Conservation (phyloP, 2,329 filamentous ascomycete genomes). For the Annulohypoxylon truncatum region DNA sequence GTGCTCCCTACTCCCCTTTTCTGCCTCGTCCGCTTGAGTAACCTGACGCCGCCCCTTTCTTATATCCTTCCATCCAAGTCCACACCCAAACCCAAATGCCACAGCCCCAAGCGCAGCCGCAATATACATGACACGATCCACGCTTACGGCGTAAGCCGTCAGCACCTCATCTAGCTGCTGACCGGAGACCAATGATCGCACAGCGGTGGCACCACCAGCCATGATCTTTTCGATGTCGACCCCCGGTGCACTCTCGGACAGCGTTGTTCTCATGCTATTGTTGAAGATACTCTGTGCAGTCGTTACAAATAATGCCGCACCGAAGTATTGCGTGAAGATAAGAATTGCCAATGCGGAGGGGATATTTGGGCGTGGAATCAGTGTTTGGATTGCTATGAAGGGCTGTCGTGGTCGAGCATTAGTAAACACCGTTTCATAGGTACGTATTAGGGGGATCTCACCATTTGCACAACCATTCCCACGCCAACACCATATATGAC, state of each 20-base stretch:
- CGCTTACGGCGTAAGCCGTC: background rate
- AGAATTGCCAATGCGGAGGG: slow-evolving; percentile 13
- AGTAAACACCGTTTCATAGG: background rate
- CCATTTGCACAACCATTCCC: slow-evolving; percentile 21
- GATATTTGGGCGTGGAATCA: background rate
- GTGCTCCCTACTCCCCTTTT: background rate
- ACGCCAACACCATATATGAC: slow-evolving; percentile 11
- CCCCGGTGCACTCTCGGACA: background rate
- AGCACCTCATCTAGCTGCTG: background rate
- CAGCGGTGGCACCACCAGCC: background rate
- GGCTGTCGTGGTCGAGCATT: background rate
- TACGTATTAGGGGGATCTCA: background rate
- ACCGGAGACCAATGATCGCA: background rate
- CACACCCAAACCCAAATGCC: background rate
- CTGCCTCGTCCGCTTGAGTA: background rate
- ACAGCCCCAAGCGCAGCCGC: background rate
- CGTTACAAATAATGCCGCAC: slow-evolving; percentile 1
- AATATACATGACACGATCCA: slow-evolving; percentile 1
- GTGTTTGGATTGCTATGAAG: slow-evolving; percentile 13
- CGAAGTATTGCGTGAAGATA: slow-evolving; percentile 17
- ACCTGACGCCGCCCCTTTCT: background rate
- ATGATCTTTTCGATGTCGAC: background rate
- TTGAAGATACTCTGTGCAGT: slow-evolving; percentile 32
- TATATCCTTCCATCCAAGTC: slow-evolving; percentile 12
- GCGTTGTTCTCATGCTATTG: background rate